phyloP scores from a whole-genome alignment of 192 early-diverging fungal genomes.

The Dissophora ornata region DNA sequence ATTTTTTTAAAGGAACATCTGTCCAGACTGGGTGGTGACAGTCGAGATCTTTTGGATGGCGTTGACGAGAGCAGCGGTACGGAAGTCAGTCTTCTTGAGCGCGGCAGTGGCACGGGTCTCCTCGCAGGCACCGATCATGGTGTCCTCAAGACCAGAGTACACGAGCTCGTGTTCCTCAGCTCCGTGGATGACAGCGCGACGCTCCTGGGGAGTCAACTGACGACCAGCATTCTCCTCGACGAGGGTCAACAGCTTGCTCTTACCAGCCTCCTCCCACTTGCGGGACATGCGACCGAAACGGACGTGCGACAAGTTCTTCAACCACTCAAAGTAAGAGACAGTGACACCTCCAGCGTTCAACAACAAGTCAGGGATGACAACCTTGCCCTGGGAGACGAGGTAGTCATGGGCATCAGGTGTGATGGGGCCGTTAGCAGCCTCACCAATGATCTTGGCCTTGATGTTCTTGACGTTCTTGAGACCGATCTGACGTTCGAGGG shows the following conservation, averaged over 20 bases:
- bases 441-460: slow-evolving; percentile 84
- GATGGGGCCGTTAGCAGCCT: slow-evolving; percentile 85
- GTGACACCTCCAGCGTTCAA: slow-evolving; percentile 88
- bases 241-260: slow-evolving; percentile 71
- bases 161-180: slow-evolving; percentile 88
- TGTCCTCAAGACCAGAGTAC: slow-evolving; percentile 88
- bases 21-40: slow-evolving; percentile 78
- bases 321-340: slow-evolving; percentile 83
- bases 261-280: slow-evolving; percentile 84
- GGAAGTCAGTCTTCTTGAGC: slow-evolving; percentile 73
- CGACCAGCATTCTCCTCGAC: slow-evolving; percentile 84
- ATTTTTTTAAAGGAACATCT: slow-evolving; percentile 71
- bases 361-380: slow-evolving; percentile 80
- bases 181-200: slow-evolving; percentile 81
- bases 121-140: slow-evolving; percentile 83
- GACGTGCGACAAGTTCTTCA: slow-evolving; percentile 87
- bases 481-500: slow-evolving; percentile 84
- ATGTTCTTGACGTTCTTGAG: slow-evolving; percentile 77
- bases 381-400: slow-evolving; percentile 67
- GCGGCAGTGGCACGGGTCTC: slow-evolving; percentile 79
- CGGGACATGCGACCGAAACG: slow-evolving; percentile 89
- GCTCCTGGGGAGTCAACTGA: slow-evolving; percentile 75
- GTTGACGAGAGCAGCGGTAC: slow-evolving; percentile 81
- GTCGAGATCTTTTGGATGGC: slow-evolving; percentile 87
- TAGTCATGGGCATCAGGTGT: slow-evolving; percentile 80